Evolutionary conservation across 257 asterid genomes (phyloP), one percentile per base, ranked within the genome.

Genomic region (Solanum okadae): DNA sequence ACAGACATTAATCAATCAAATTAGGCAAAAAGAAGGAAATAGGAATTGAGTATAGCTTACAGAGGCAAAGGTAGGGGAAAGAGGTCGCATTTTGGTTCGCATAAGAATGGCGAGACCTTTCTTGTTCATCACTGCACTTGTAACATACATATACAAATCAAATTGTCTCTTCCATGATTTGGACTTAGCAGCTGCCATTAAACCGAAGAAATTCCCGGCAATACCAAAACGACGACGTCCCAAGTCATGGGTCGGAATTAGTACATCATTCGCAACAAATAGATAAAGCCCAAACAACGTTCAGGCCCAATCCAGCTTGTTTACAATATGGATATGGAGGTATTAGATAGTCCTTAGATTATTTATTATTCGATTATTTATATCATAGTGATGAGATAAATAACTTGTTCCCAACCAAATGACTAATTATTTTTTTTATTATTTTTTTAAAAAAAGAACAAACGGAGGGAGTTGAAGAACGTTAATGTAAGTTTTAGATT

Each of bases 81-180:
- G 91, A 12, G 95, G 94, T 22, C 94, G 94, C 98, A 94, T 95
- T 92, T 92, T 94, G 87, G 96, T 92, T n/a, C 98, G 96, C 96
- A 96, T 90, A 89, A 96, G 87, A 91, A 96, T 88, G 35, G 98
- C 90, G 27, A 96, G 95, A 27, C 94, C 98, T 76, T 94, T 95
- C 86, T 86, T 94, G 92, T 92, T 96, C 94, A 90, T 93, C 75
- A 79, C 70, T 70, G n/a, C 8, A 77, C 37, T 13, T 6, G 56
- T 44, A 44, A 44, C 56, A 44, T 44, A 37, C 15, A 71, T 31
- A 72, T 18, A 86, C 25, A 40, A 42, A 49, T 81, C 44, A 81
- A 16, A 8, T 18, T 46, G 25, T 42, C 67, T 81, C 63, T n/a
- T 78, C 44, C 65, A 40, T 79, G 12, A 71, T 12, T 12, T 3